A percentile compares a stretch with the other conserved stretches of the same genome.
phyloP scores from a whole-genome alignment of 257 asterid genomes.

The Agastache rugosa region DNA sequence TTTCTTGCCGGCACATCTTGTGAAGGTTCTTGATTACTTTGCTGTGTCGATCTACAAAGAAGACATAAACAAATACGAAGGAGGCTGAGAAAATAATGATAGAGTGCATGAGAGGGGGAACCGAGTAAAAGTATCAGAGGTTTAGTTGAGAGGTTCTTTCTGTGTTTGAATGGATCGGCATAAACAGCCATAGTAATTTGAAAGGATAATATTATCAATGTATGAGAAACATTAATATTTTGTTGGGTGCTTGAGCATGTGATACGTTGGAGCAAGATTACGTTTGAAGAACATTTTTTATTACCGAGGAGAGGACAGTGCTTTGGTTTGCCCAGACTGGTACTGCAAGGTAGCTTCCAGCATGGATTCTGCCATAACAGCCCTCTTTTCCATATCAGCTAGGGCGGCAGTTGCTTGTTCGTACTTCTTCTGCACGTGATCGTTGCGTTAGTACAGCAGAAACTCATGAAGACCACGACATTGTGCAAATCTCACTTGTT shows the following conservation, averaged over 20 bases:
- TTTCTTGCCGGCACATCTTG: constrained; percentile 71
- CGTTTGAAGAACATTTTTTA: neutral
- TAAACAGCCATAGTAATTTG: neutral
- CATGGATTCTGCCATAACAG: constrained; percentile 96
- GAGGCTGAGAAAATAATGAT: neutral
- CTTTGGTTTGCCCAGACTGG: constrained; percentile 85
- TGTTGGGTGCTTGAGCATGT: neutral
- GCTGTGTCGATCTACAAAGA: constrained; percentile 63
- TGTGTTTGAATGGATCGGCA: constrained; percentile 7
- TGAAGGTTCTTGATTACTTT: constrained; percentile 63
- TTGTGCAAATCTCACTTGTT: neutral
- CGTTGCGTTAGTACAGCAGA: constrained; percentile 9
- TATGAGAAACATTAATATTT: neutral
- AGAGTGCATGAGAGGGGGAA: neutral
- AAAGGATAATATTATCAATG: neutral
- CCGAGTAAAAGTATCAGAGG: neutral
- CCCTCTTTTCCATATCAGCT: constrained; percentile 87
- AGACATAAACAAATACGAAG: constrained; percentile 1
- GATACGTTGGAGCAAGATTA: neutral
- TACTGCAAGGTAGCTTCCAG: constrained; percentile 96
- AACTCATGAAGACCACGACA: no score
- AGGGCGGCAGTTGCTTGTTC: constrained; percentile 63
- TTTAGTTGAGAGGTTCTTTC: neutral
- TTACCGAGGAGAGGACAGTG: constrained; percentile 82
- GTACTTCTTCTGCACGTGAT: constrained; percentile 62